Conservation (phyloP, 306 rosid genomes). For the Castanopsis chinensis region DNA sequence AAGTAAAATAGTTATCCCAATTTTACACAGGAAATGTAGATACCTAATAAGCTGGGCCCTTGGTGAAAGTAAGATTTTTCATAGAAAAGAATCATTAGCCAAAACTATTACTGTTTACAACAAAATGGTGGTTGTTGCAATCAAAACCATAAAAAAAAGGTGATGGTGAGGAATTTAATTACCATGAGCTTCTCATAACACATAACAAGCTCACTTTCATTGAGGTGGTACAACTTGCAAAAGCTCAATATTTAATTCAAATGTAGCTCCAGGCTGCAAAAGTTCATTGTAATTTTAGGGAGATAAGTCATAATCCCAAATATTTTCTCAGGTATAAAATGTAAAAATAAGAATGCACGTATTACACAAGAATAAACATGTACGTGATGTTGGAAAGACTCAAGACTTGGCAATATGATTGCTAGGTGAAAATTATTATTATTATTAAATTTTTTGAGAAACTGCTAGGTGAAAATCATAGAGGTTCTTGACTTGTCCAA, state of each 20-base stretch:
- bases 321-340: neutral
- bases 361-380: neutral
- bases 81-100: neutral
- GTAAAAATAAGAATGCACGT: neutral
- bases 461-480: neutral
- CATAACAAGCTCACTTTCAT: slow-evolving; percentile 29
- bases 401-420: neutral
- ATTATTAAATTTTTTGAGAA: too few relatives aligned
- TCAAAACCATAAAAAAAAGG: neutral
- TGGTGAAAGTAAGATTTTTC: neutral
- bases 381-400: neutral
- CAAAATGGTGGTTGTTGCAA: neutral
- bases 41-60: neutral
- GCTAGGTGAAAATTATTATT: neutral
- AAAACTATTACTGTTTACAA: neutral
- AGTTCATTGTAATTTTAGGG: slow-evolving; percentile 23
- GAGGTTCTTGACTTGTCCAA: too few relatives aligned
- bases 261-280: slow-evolving; percentile 93
- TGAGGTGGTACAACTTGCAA: slow-evolving; percentile 52
- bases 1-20: neutral
- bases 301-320: slow-evolving; percentile 11
- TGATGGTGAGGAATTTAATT: neutral
- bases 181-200: slow-evolving; percentile 3
- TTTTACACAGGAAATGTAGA: neutral
- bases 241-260: slow-evolving; percentile 84